A percentile compares a stretch with the other conserved stretches of the same genome.
Conservation (phyloP, 805 yeast genomes). For the Vanderwaltozyma yarrowii region DNA sequence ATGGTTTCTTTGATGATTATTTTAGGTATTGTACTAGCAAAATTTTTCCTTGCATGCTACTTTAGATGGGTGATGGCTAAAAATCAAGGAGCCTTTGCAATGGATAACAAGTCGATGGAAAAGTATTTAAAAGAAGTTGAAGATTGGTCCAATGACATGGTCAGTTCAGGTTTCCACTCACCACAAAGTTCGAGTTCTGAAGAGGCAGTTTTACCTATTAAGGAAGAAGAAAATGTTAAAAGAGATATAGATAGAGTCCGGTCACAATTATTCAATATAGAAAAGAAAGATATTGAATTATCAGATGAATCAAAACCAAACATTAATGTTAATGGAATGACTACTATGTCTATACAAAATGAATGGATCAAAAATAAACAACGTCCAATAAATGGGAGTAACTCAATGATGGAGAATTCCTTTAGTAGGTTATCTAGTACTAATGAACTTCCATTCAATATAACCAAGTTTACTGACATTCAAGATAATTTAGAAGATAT, state of each 20-base stretch:
- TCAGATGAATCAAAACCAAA: neutral
- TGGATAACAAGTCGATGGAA: slow-evolving; percentile 49
- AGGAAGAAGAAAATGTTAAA: too few relatives aligned
- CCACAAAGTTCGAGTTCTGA: too few relatives aligned
- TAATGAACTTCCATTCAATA: neutral
- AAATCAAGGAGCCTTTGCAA: slow-evolving; percentile 65
- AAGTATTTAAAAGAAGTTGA: slow-evolving; percentile 63
- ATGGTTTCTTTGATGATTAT: slow-evolving; percentile 75
- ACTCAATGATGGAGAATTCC: neutral
- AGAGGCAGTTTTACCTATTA: too few relatives aligned
- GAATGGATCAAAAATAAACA: slow-evolving; percentile 21
- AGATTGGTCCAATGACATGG: slow-evolving; percentile 69
- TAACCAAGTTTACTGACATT: neutral
- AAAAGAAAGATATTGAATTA: slow-evolving; percentile 19
- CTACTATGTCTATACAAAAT: slow-evolving; percentile 63
- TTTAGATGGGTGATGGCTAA: slow-evolving; percentile 77
- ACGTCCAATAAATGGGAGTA: too few relatives aligned
- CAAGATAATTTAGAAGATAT: neutral
- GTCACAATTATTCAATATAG: neutral
- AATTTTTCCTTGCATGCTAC: slow-evolving; percentile 79
- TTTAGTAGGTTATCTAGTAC: neutral
- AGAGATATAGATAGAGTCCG: neutral
- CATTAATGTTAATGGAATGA: slow-evolving; percentile 20
- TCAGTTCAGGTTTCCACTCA: slow-evolving; percentile 7
- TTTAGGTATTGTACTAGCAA: slow-evolving; percentile 63